A percentile compares a stretch with the other conserved stretches of the same genome.
phyloP scores from a whole-genome alignment of 1,284 basidiomycete species.

The Cryptococcus amylolentus region DNA sequence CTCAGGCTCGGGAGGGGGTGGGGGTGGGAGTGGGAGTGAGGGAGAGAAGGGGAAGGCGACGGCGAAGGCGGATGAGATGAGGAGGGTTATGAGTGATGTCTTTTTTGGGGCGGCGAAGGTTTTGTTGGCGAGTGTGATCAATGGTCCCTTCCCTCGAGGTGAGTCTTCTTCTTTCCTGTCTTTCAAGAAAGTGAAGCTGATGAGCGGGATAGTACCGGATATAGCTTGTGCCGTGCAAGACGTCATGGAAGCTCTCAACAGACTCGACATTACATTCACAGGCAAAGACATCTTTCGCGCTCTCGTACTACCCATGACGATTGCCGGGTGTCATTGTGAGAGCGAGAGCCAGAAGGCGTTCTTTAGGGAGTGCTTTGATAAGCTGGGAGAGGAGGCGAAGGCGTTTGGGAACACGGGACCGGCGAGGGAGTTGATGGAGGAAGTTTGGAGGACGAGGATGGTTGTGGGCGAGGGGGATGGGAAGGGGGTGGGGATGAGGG shows the following conservation, averaged over 20 bases:
- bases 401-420: conserved; percentile 61
- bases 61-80: background rate
- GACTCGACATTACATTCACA: conserved; percentile 46
- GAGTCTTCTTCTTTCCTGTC: background rate
- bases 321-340: conserved; percentile 25
- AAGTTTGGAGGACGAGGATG: conserved; percentile 57
- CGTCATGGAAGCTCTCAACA: conserved; percentile 46
- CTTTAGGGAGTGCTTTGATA: conserved; percentile 54
- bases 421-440: conserved; percentile 58
- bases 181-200: background rate
- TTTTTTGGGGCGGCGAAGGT: conserved; percentile 23
- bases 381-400: conserved; percentile 53
- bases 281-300: conserved; percentile 63
- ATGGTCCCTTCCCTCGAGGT: conserved; percentile 26
- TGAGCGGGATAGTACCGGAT: conserved; percentile 12
- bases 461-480: conserved; percentile 6
- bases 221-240: conserved; percentile 49
- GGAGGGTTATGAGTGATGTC: conserved; percentile 20
- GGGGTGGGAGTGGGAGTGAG: background rate
- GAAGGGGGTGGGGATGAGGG: conserved; percentile 18
- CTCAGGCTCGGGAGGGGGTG: background rate
- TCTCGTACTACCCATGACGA: conserved; percentile 53
- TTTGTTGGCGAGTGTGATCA: conserved; percentile 19
- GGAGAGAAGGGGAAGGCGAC: background rate
- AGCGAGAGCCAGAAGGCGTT: conserved; percentile 49